Conservation (phyloP, 2,329 filamentous ascomycete species). For the Botrytis deweyae region DNA sequence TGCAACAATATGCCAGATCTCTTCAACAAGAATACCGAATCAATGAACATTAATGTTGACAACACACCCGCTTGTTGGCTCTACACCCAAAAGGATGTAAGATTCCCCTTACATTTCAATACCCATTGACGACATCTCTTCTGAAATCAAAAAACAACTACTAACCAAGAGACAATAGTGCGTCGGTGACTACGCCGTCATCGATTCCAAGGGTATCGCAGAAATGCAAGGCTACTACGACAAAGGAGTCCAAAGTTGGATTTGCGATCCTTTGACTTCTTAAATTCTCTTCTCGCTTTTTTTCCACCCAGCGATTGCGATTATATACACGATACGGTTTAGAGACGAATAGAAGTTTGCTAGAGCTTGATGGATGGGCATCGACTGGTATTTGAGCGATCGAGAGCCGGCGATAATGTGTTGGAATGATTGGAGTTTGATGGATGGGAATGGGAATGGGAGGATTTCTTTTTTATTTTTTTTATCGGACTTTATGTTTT, state of each 20-base stretch:
- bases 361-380: not conserved
- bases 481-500: not conserved
- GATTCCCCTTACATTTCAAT: not conserved
- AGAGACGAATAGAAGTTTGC: not conserved
- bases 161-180: conserved; percentile 1
- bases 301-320: not conserved
- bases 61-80: conserved; percentile 10
- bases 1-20: conserved; percentile 8
- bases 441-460: not conserved
- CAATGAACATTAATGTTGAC: conserved; percentile 4
- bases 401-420: not conserved
- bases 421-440: not conserved
- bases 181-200: not conserved
- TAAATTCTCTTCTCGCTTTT: not conserved
- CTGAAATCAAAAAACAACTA: too few relatives aligned
- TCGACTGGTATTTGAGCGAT: conserved; percentile 1
- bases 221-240: conserved; percentile 1
- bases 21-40: not conserved
- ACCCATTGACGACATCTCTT: not conserved
- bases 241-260: not conserved
- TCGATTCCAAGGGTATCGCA: not conserved
- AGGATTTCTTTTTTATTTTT: not conserved
- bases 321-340: not conserved
- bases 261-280: conserved; percentile 5
- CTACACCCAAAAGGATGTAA: conserved; percentile 11